Evolutionary conservation across 2,329 filamentous ascomycete genomes (phyloP).

Genomic region (Claviceps sp.): DNA sequence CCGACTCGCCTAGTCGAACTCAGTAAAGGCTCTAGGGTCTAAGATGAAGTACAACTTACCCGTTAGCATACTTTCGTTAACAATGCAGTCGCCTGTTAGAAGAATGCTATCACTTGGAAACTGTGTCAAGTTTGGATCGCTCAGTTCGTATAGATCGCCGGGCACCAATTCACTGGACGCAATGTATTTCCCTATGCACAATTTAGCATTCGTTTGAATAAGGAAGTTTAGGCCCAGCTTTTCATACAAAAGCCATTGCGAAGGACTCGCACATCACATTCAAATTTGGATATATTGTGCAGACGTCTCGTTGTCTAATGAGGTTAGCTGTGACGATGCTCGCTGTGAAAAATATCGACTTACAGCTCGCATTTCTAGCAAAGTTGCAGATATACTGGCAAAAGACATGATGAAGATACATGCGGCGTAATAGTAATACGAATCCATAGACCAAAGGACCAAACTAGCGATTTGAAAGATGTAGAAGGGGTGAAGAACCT

Average conservation of each 20-base stretch:
- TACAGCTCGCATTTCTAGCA: constrained; percentile 77
- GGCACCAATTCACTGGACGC: constrained; percentile 81
- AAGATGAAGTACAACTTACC: constrained; percentile 17
- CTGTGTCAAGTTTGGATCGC: constrained; percentile 76
- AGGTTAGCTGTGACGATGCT: constrained; percentile 1
- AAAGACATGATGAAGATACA: constrained; percentile 94
- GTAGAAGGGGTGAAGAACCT: constrained; percentile 95
- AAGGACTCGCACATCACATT: constrained; percentile 87
- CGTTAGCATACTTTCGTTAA: constrained; percentile 98
- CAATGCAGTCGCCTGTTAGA: constrained; percentile 88
- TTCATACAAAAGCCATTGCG: constrained; percentile 80
- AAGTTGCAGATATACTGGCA: constrained; percentile 77
- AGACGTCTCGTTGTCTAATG: constrained; percentile 72
- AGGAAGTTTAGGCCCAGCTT: not conserved
- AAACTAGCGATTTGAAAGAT: constrained; percentile 95
- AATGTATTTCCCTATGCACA: constrained; percentile 57
- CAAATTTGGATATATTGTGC: constrained; percentile 83
- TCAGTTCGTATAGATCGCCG: constrained; percentile 92
- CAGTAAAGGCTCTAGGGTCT: not conserved
- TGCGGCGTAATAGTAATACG: constrained; percentile 94
- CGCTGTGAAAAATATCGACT: constrained; percentile 16
- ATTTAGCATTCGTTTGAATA: not conserved
- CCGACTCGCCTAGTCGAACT: constrained; percentile 57
- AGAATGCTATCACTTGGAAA: constrained; percentile 88
- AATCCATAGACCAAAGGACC: constrained; percentile 83